Percentiles rank a stretch among this genome's conserved stretches.
These are phyloP conservation scores for Linderniella brevidens DNA, from an alignment of 257 asterid species.

Conservation along the genomic window DNA sequence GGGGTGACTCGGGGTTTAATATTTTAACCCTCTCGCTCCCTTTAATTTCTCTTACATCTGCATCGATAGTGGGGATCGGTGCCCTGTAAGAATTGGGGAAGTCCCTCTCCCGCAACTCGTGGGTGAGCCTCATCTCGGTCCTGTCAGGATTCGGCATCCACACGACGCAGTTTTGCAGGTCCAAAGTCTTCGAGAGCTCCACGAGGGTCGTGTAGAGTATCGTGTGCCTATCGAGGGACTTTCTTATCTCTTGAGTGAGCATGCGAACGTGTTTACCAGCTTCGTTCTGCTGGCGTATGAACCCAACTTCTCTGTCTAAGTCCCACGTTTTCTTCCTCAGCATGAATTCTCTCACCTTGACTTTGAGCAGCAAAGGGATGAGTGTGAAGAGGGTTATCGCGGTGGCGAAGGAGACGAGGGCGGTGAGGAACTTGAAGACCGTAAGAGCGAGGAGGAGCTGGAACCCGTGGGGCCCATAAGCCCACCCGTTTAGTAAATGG, in stretches of 20 bases:
- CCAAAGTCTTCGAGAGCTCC: slow-evolving; percentile 69
- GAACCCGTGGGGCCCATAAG: slow-evolving; percentile 75
- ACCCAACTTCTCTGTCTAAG: slow-evolving; percentile 73
- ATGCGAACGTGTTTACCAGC: slow-evolving; percentile 78
- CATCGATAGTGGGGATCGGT: slow-evolving; percentile 34
- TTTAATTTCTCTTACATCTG: slow-evolving; percentile 50
- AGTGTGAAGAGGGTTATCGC: slow-evolving; percentile 67
- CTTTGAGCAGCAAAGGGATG: slow-evolving; percentile 63
- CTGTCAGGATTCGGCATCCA: slow-evolving; percentile 78
- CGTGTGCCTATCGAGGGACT: slow-evolving; percentile 80
- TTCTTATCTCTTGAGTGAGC: slow-evolving; percentile 89
- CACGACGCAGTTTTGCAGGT: slow-evolving; percentile 65
- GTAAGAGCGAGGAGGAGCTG: slow-evolving; percentile 76
- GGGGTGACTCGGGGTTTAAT: slow-evolving; percentile 46
- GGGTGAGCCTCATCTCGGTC: slow-evolving; percentile 65
- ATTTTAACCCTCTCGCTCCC: slow-evolving; percentile 44
- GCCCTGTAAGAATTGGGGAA: slow-evolving; percentile 15
- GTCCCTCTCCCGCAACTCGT: slow-evolving; percentile 34
- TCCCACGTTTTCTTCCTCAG: slow-evolving; percentile 69
- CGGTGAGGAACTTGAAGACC: slow-evolving; percentile 67
- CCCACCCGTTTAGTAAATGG: slow-evolving; percentile 82
- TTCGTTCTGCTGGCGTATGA: slow-evolving; percentile 53
- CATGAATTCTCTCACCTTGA: slow-evolving; percentile 73
- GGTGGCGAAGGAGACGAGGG: slow-evolving; percentile 72
- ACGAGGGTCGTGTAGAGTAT: slow-evolving; percentile 71